Percentiles rank a stretch among this genome's conserved stretches.
phyloP scores from a whole-genome alignment of 441 rosid species.

The Eutrema salsugineum region DNA sequence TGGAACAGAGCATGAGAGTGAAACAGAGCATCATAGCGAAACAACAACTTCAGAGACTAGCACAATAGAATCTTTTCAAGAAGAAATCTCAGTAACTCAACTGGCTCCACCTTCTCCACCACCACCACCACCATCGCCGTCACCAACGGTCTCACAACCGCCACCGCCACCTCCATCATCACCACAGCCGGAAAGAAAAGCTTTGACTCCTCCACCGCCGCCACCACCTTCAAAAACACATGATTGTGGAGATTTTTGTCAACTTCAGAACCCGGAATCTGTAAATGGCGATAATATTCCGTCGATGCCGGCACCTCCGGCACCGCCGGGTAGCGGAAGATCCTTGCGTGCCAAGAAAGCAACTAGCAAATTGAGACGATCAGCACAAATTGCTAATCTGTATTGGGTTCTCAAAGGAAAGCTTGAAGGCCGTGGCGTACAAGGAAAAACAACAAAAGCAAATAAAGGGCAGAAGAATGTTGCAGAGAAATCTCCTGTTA shows the following conservation, averaged over 20 bases:
- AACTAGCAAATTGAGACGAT: conserved; percentile 69
- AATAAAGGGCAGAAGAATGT: conserved; percentile 30
- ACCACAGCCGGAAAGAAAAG: neutral
- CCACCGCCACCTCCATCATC: conserved; percentile 32
- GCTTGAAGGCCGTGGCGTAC: conserved; percentile 57
- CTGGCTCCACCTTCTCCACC: conserved; percentile 22
- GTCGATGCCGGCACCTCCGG: conserved; percentile 40
- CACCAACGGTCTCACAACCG: neutral
- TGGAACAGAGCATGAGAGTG: conserved; percentile 3
- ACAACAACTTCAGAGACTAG: neutral
- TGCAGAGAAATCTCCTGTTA: conserved; percentile 21
- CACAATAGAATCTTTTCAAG: neutral
- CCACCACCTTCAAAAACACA: conserved; percentile 37
- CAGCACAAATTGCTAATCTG: conserved; percentile 65
- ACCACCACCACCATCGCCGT: conserved; percentile 8
- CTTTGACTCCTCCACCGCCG: conserved; percentile 23
- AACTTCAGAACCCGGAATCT: conserved; percentile 16
- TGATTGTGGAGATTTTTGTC: conserved; percentile 32
- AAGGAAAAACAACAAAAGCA: conserved; percentile 32
- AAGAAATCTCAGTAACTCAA: neutral
- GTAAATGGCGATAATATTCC: neutral
- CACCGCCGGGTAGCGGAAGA: conserved; percentile 52
- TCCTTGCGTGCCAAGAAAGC: conserved; percentile 63
- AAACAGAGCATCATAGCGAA: conserved; percentile 20
- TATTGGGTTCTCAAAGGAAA: conserved; percentile 69